Conservation (phyloP, 768 basidiomycete species). For the Pluteus cervinus region DNA sequence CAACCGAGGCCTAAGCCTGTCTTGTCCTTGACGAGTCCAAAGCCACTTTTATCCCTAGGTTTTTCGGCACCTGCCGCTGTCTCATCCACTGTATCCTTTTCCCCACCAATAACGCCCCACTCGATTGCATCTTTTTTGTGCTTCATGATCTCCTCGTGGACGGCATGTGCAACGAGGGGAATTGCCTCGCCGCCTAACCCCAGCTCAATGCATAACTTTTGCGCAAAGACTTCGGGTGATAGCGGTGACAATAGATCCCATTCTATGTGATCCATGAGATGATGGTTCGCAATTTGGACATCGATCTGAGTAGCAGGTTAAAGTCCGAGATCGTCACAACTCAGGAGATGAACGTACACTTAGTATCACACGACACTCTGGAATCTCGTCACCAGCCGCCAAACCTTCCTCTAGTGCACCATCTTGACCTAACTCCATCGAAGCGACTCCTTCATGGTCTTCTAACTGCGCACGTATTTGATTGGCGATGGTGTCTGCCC, state of each 20-base stretch:
- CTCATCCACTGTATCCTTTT: conserved; percentile 27
- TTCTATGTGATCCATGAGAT: conserved; percentile 93
- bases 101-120: conserved; percentile 79
- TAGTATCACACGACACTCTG: conserved; percentile 78
- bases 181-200: conserved; percentile 84
- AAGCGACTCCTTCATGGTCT: conserved; percentile 78
- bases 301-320: conserved; percentile 64
- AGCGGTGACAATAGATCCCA: conserved; percentile 96
- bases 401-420: conserved; percentile 38
- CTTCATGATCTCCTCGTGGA: conserved; percentile 93
- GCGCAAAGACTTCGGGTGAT: conserved; percentile 82
- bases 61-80: conserved; percentile 19
- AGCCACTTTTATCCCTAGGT: conserved; percentile 42
- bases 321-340: neutral
- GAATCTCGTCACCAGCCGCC: conserved; percentile 47
- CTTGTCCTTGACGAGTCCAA: conserved; percentile 68
- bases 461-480: conserved; percentile 90
- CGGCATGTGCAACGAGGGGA: conserved; percentile 85
- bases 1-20: conserved; percentile 75
- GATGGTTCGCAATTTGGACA: conserved; percentile 89
- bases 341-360: conserved; percentile 44
- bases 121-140: conserved; percentile 95
- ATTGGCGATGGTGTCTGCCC: conserved; percentile 74
- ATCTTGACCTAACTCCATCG: conserved; percentile 68
- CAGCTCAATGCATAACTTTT: conserved; percentile 75